Evolutionary conservation across 2,329 filamentous ascomycete genomes (phyloP), one percentile per base, ranked within the genome.

Genomic region (Xylaria sp.): DNA sequence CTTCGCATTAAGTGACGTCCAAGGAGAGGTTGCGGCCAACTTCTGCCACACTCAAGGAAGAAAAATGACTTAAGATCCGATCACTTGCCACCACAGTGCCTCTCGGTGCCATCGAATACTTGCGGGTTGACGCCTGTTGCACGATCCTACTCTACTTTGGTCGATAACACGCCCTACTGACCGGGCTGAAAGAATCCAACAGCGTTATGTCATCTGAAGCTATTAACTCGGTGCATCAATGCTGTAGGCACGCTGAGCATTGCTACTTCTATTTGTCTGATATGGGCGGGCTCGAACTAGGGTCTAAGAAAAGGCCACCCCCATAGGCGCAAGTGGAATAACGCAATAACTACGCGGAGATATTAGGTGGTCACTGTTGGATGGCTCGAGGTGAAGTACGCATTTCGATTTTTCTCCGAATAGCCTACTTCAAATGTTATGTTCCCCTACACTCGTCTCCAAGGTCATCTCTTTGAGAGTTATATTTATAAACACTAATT

Each of bases 211-310:
- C 52, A 58, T 52, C 61, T 4, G 34, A 59, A 13, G 45, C 25
- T 48, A 53, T 50, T 36, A 65, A 45, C 43, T 58, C 43, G 18
- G 58, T 63, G 34, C 52, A 23, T 58, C 32, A 18, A 23, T 63
- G 23, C n/a, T 66, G 52, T 53, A 63, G 58, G 36, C 12, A 63
- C 9, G 58, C 41, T n/a, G 28, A 10, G n/a, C 25, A 58, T 50
- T 66, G 50, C 55, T 56, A 48, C 50, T 25, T 62, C 41, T 58
- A 66, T 28, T 53, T 62, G 9, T 52, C 30, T 7, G 36, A 28
- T 20, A n/a, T 53, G 10, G 39, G 9, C 45, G 28, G 60, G 20
- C 36, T 63, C 13, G 20, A 60, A 20, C 18, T 23, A 46, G 36
- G 8, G 20, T 25, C 60, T 5, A 18, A 18, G 58, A 48, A 10